Evolutionary conservation across 2,329 filamentous ascomycete genomes (phyloP), one percentile per base, ranked within the genome.

Genomic region (Fusarium papillatum): DNA sequence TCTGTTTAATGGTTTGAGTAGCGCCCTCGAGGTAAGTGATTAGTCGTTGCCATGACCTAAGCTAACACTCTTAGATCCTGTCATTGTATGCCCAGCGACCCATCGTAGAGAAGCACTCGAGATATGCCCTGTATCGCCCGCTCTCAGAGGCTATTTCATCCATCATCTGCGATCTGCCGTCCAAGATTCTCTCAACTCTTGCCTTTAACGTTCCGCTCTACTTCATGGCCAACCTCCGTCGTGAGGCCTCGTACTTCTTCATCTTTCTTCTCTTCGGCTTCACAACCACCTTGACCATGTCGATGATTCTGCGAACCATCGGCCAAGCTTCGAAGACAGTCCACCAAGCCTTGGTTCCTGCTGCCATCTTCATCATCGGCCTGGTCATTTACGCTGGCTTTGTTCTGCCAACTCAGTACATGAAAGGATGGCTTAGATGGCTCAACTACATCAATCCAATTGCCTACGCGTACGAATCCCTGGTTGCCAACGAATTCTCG

Each of bases 161-260:
- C n/a, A 72, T 72, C 50, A 36, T 77, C 6, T 64, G 57, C 14
- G 73, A 77, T 13, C 24, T 77, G 17, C 75, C 75, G 1, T 72
- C 66, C 66, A 77, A 77, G 66, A 66, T 72, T 11, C 48, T 69
- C 22, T 22, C 62, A 3, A 62, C 89, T 4, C 81, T 93, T 19
- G 59, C 59, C 8, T 55, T 72, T 24, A 77, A 76, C 16, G 36
- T 68, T 3, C 57, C 88, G 2, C 80, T 93, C 1, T 93, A 93
- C 82, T 93, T 93, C 81, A 89, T 93, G 89, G 89, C 89, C 1
- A 89, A 91, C 89, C 3, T 94, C 89, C 11, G 90, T 93, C 82
- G 83, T 91, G 57, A 88, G 88, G 69, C 92, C 0, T 85, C 84
- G 4, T 80, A 83, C 3, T 88, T 88, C 79, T 88, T 88, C 80